Evolutionary conservation across 2,329 filamentous ascomycete genomes (phyloP).

Genomic region (Colletotrichum cordylinicola): DNA sequence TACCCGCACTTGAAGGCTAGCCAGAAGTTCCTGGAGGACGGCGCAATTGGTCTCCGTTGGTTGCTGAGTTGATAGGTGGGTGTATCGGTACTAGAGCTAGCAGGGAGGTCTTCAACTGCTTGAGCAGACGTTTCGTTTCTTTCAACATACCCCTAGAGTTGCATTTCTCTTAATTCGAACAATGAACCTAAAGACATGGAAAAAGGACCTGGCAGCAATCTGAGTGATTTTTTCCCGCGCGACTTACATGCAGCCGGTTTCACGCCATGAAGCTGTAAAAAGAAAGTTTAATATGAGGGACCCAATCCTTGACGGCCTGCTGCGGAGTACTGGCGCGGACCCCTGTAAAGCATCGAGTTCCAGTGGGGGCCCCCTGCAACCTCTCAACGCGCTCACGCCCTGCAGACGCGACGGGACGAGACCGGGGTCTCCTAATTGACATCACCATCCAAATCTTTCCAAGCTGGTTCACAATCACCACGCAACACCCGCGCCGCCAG

Average conservation of each 20-base stretch:
- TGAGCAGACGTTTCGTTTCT: neutral
- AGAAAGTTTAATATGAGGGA: conserved; percentile 16
- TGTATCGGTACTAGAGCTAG: neutral
- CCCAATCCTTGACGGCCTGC: neutral
- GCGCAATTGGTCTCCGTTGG: conserved; percentile 28
- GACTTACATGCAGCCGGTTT: neutral
- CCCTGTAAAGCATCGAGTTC: neutral
- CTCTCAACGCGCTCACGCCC: conserved; percentile 18
- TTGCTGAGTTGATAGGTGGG: conserved; percentile 9
- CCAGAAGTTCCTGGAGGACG: conserved; percentile 27
- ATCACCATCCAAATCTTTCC: neutral
- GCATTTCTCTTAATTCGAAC: neutral
- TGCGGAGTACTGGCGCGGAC: neutral
- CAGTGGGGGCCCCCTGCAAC: neutral
- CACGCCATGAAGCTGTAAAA: conserved; percentile 6
- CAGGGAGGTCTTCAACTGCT: neutral
- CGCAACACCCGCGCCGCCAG: neutral
- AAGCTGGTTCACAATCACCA: neutral
- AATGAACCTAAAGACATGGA: neutral
- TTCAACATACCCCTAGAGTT: neutral
- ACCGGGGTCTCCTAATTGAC: conserved; percentile 7
- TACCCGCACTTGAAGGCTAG: conserved; percentile 26
- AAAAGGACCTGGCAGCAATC: neutral
- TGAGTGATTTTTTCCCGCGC: neutral
- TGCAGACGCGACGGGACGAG: conserved; percentile 14